Percentiles rank a stretch among this genome's conserved stretches.
Conservation (phyloP, 164 flowering plant species). For the Berberis vulgaris region DNA sequence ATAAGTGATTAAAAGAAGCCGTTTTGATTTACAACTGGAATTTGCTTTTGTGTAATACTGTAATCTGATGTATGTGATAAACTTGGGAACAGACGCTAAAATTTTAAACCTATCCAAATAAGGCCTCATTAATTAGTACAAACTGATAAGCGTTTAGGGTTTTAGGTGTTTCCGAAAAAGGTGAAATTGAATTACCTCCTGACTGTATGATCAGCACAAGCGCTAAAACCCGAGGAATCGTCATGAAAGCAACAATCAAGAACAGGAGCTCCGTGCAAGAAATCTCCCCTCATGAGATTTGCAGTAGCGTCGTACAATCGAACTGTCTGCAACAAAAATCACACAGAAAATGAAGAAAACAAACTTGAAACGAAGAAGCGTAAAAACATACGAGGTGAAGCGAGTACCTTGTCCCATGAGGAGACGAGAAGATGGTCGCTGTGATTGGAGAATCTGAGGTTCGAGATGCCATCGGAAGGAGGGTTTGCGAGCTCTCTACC, state of each 20-base stretch:
- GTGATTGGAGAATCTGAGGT: constrained; percentile 90
- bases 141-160: too few species aligned
- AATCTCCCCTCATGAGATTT: constrained; percentile 74
- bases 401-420: constrained; percentile 85
- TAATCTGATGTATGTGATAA: too few species aligned
- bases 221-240: constrained; percentile 91
- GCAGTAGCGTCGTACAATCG: constrained; percentile 87
- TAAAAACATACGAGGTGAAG: not conserved
- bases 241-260: constrained; percentile 98
- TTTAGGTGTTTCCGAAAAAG: too few species aligned
- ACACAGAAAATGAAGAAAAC: not conserved
- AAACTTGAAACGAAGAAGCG: not conserved
- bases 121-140: too few species aligned
- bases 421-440: constrained; percentile 94
- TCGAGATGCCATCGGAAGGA: constrained; percentile 90
- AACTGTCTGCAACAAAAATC: constrained; percentile 40
- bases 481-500: constrained; percentile 82
- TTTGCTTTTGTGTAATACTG: too few species aligned
- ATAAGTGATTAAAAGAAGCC: too few species aligned
- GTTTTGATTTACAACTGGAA: too few species aligned
- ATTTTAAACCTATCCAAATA: too few species aligned
- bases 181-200: constrained; percentile 39
- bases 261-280: constrained; percentile 81
- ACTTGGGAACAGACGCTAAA: too few species aligned
- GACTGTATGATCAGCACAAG: constrained; percentile 73